Percentiles rank a stretch among this genome's conserved stretches.
phyloP scores from a whole-genome alignment of 2,329 filamentous ascomycete species.

The Sordariomycetes sp. region DNA sequence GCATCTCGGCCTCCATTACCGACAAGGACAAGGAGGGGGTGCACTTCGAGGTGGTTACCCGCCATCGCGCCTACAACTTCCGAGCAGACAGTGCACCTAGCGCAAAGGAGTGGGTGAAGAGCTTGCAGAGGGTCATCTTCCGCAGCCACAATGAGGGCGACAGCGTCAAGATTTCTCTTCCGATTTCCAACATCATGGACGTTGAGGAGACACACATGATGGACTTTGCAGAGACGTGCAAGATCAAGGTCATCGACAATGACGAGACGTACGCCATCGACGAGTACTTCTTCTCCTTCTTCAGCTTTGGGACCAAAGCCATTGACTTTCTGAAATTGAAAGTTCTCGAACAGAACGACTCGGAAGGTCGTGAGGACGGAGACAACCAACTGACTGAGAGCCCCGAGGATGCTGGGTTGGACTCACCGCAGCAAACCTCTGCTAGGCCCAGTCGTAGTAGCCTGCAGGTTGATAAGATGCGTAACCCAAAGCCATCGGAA shows the following conservation, averaged over 20 bases:
- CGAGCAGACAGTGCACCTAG: conserved; percentile 78
- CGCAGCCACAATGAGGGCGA: conserved; percentile 93
- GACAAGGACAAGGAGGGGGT: conserved; percentile 71
- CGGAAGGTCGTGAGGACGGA: conserved; percentile 2
- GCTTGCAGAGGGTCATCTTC: conserved; percentile 89
- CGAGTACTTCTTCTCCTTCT: conserved; percentile 98
- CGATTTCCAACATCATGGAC: conserved; percentile 81
- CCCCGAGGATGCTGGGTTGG: not conserved
- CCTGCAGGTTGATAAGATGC: conserved; percentile 18
- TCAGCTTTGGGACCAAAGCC: conserved; percentile 75
- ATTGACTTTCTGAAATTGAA: conserved; percentile 68
- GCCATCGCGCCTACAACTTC: conserved; percentile 78
- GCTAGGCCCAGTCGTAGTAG: conserved; percentile 8
- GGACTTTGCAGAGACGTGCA: conserved; percentile 88
- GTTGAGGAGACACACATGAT: conserved; percentile 87
- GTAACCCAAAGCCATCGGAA: conserved; percentile 37
- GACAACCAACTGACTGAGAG: conserved; percentile 8
- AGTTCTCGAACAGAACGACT: conserved; percentile 41
- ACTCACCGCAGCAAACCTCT: not conserved
- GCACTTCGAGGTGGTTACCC: conserved; percentile 73
- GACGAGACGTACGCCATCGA: conserved; percentile 93
- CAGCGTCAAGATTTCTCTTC: conserved; percentile 90
- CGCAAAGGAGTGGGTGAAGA: conserved; percentile 94
- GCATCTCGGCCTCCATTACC: conserved; percentile 71
- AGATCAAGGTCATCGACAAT: conserved; percentile 85